Conservation (phyloP, 31 red algal species). For the Odonthalia washingtoniensis region DNA sequence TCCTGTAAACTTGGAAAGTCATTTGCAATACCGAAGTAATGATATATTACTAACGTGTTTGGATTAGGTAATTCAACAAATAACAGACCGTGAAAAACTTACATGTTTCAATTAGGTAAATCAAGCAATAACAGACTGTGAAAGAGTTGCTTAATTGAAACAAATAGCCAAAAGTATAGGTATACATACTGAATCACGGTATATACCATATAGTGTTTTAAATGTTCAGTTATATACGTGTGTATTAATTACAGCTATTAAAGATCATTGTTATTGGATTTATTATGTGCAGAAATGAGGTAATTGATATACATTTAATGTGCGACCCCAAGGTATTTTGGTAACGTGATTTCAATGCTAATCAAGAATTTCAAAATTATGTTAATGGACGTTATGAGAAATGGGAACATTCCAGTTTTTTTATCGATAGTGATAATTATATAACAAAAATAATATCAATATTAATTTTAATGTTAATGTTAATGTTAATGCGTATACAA, state of each 20-base stretch:
- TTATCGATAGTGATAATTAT: not conserved
- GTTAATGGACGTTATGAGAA: conserved; percentile 45
- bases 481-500: too few species aligned
- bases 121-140: too few species aligned
- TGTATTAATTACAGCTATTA: conserved; percentile 74
- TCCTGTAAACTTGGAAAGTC: conserved; percentile 68
- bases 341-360: conserved; percentile 62
- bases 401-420: conserved; percentile 60
- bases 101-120: too few species aligned
- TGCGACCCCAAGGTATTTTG: conserved; percentile 77
- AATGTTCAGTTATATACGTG: too few species aligned
- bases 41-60: conserved; percentile 74
- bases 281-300: conserved; percentile 72
- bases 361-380: conserved; percentile 62
- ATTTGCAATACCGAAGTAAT: conserved; percentile 68
- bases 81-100: conserved; percentile 42
- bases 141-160: conserved; percentile 31
- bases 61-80: conserved; percentile 53
- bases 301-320: conserved; percentile 52
- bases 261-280: conserved; percentile 81
- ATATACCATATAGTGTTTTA: conserved; percentile 81
- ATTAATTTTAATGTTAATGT: conserved; percentile 75
- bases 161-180: not conserved
- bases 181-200: not conserved
- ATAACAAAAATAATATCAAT: conserved; percentile 47